Conservation (phyloP, 495 filamentous ascomycete genomes). For the Arthonia radiata region DNA sequence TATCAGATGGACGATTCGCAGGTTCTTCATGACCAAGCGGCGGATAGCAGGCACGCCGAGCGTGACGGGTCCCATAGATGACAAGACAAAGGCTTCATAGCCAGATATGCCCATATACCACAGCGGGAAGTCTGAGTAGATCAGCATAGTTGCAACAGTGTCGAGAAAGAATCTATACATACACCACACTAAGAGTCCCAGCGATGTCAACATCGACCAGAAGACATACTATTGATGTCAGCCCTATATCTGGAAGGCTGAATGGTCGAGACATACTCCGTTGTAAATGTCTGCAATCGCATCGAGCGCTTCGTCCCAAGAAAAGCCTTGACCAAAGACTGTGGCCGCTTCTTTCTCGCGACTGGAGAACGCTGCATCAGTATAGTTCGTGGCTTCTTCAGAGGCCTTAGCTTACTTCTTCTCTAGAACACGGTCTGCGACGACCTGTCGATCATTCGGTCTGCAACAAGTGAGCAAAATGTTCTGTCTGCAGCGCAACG, state of each 20-base stretch:
- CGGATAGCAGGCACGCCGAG: conserved; percentile 47
- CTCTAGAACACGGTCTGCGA: conserved; percentile 55
- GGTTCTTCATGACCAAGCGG: conserved; percentile 36
- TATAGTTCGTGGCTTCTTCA: conserved; percentile 3
- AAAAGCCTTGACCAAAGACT: conserved; percentile 47
- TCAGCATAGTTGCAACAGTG: conserved; percentile 5
- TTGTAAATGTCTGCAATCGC: conserved; percentile 77
- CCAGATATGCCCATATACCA: conserved; percentile 99
- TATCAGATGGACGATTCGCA: conserved; percentile 43
- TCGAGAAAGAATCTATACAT: conserved; percentile 17
- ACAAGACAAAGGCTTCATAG: conserved; percentile 73
- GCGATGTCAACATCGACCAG: conserved; percentile 78
- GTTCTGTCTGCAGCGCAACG: no score
- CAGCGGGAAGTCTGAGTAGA: conserved; percentile 59
- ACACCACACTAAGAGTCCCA: conserved; percentile 87
- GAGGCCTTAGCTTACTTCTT: conserved; percentile 43
- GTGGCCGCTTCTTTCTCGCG: conserved; percentile 50
- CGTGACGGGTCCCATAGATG: conserved; percentile 60
- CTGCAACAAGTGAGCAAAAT: no score
- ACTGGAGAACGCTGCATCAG: conserved; percentile 19
- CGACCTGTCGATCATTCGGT: conserved; percentile 30
- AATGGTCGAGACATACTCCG: conserved; percentile 31
- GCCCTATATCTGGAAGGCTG: conserved; percentile 8
- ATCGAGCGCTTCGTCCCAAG: conserved; percentile 50
- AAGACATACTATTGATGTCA: conserved; percentile 50